Evolutionary conservation across 148 eudicot genomes (phyloP), one percentile per base, ranked within the genome.

Genomic region (Diospyros kaki): DNA sequence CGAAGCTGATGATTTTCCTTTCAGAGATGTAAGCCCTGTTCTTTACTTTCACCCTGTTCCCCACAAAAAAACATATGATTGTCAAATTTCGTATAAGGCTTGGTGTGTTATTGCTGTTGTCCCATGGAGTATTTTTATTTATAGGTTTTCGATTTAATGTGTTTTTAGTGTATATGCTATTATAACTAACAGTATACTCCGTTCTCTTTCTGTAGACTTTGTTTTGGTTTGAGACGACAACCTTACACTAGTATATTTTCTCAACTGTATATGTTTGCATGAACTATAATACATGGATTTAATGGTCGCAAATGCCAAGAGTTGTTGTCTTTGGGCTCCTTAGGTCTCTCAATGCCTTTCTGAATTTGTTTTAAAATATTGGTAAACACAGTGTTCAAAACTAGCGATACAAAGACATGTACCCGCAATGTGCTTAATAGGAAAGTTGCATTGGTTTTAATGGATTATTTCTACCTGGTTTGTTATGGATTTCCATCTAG

Each of bases 1-100:
- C 17, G 98, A 93, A 82, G 87, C 92, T 58, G 93, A 91, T 75
- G 94, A 91, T 76, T 83, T 89, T 64, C 83, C 96, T 54, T 84
- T 89, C 79, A 85, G 92, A 79, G 96, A 91, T 72, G 98, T 93
- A 84, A 88, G 92, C 75, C 56, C 58, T 4, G 17, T n/a, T 28
- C 28, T 28, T 28, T 43, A 45, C 13, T 4, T 50, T 13, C 8
- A 40, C 15, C 18, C 6, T 46, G 0, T 4, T 42, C 15, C n/a
- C 43, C 48, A 15, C 18, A 53, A 51, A 28, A 68, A n/a, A 38
- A 11, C 2, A 28, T 28, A 28, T 28, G 28, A 28, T 28, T 28
- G 28, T 28, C 28, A 28, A 28, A 28, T 28, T 28, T 28, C 0
- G 28, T 28, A 28, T 28, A 28, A 28, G 28, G 28, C 28, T 28